Conservation (phyloP, 78 protist species). For the Anaeramoeba flamelloides region DNA sequence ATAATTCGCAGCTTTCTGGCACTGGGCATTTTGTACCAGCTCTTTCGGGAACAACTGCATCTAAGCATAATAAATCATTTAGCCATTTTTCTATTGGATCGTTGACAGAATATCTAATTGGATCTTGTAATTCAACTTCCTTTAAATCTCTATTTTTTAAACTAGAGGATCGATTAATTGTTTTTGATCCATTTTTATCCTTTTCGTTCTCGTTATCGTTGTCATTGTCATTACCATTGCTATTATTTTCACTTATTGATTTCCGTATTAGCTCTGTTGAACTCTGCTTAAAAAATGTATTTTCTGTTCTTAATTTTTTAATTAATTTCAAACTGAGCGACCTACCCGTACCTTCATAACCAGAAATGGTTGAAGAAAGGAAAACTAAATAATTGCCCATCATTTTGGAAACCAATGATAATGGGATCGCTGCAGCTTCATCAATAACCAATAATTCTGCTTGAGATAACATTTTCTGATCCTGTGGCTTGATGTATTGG, state of each 20-base stretch:
- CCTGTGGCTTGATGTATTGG: conserved; percentile 60
- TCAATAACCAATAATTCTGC: conserved; percentile 82
- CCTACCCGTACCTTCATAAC: conserved; percentile 99
- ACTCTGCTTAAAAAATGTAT: background rate
- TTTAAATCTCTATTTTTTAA: background rate
- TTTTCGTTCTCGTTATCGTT: background rate
- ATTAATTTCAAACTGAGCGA: conserved; percentile 90
- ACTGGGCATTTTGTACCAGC: conserved; percentile 16
- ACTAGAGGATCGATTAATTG: background rate
- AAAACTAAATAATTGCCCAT: conserved; percentile 78
- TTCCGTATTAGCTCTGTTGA: background rate
- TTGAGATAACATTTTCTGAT: conserved; percentile 41
- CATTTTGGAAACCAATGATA: conserved; percentile 62
- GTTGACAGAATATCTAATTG: conserved; percentile 73
- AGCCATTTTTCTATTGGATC: conserved; percentile 76
- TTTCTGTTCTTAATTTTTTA: conserved; percentile 49
- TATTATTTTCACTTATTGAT: background rate
- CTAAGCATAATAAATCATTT: conserved; percentile 77
- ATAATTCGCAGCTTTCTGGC: conserved; percentile 75
- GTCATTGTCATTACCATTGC: background rate
- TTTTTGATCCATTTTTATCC: background rate
- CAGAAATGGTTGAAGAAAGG: conserved; percentile 62
- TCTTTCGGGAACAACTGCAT: conserved; percentile 15
- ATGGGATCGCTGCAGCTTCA: conserved; percentile 99
- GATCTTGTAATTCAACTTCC: conserved; percentile 72